phyloP scores from a whole-genome alignment of 2,329 filamentous ascomycete species.

The Parastagonospora nodorum region DNA sequence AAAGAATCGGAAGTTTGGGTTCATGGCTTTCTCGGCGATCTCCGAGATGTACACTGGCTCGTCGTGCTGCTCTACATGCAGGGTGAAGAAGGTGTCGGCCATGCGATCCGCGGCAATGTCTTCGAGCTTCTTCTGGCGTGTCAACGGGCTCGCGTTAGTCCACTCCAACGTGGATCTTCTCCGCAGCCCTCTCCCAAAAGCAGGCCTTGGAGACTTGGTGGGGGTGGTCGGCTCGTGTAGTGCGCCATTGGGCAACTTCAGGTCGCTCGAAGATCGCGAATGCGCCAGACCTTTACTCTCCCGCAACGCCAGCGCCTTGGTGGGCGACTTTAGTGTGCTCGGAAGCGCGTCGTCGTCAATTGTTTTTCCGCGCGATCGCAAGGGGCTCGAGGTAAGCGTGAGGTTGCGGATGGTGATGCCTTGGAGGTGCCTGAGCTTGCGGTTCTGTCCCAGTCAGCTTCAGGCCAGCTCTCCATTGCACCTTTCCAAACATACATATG shows the following conservation, averaged over 20 bases:
- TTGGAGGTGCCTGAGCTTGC: constrained; percentile 84
- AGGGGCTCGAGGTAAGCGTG: constrained; percentile 62
- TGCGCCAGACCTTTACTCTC: constrained; percentile 58
- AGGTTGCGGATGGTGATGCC: constrained; percentile 88
- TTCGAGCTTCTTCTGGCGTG: constrained; percentile 76
- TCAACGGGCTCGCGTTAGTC: constrained; percentile 62
- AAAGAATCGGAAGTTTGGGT: constrained; percentile 88
- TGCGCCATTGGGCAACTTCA: constrained; percentile 41
- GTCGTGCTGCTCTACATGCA: constrained; percentile 68
- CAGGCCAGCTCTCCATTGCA: background rate
- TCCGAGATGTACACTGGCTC: constrained; percentile 93
- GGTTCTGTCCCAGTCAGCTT: constrained; percentile 63
- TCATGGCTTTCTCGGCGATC: constrained; percentile 77
- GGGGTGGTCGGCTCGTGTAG: constrained; percentile 26
- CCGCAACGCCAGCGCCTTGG: constrained; percentile 64
- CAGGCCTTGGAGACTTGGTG: constrained; percentile 37
- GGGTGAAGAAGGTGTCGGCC: constrained; percentile 86
- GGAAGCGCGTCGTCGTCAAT: constrained; percentile 78
- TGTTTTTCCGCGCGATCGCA: constrained; percentile 61
- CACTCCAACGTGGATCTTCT: constrained; percentile 67
- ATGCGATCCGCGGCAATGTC: constrained; percentile 71
- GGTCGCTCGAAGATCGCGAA: constrained; percentile 63
- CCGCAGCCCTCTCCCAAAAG: constrained; percentile 46
- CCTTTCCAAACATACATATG: constrained; percentile 31
- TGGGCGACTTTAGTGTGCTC: constrained; percentile 67